Evolutionary conservation across 2,329 filamentous ascomycete genomes (phyloP), one percentile per base, ranked within the genome.

Genomic region (Cercospora brassicicola): DNA sequence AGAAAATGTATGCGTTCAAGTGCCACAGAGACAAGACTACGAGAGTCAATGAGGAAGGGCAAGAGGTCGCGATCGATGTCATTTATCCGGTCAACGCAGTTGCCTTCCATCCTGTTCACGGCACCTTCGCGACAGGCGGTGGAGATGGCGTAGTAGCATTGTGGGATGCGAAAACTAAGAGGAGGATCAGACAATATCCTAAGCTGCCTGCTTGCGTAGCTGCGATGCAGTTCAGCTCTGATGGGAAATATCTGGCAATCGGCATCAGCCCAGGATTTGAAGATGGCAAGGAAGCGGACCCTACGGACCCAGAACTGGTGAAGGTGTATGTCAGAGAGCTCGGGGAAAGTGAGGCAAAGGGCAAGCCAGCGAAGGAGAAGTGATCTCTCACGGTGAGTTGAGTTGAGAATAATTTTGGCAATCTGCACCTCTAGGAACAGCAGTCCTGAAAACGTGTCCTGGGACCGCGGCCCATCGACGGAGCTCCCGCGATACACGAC

Each of bases 1-100:
- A 91, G 45, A 88, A 94, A 73, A 98, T 97, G 80, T 99, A 98
- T 79, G 95, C 95, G 13, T 99, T 99, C 87, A 99, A 99, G 81
- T 99, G 95, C 81, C 95, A 99, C 81, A 88, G 95, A 4, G 92
- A 96, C 79, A 86, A 89, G 2, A 85, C 85, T 7, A 81, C 95
- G 78, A 86, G 89, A 1, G 85, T 84, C 9, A 81, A 87, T 1
- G 86, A 65, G 59, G 62, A 67, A 4, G 71, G 64, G 28, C 85
- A 85, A 9, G 86, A 86, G 45, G 79, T 62, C 56, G 88, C 88
- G 60, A 88, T 86, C 30, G 94, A 97, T 75, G 86, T 97, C 4
- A 92, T 97, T 2, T 97, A 94, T 76, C 94, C 94, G 0, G 94
- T 97, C 73, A 95, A 97, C 77, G 91, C 93, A 2, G 85, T 97